phyloP scores from a whole-genome alignment of 2,329 filamentous ascomycete species.

The Verticillium klebahnii region DNA sequence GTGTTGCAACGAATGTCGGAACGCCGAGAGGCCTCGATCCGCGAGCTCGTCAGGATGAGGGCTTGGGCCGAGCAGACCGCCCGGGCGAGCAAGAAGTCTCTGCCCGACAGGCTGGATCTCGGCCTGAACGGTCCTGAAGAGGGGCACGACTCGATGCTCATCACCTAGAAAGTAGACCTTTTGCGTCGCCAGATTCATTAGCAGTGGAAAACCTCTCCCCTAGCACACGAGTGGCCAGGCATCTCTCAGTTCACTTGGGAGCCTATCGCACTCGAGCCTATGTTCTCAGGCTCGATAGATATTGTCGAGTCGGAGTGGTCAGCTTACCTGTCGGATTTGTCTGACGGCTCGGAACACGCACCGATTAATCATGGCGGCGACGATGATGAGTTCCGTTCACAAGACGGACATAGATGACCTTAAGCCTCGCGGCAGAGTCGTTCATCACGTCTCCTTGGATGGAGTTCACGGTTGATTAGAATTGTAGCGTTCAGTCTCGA shows the following conservation, averaged over 20 bases:
- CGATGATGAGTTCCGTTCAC: too few relatives aligned
- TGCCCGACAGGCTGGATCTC: constrained; percentile 35
- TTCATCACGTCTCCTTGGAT: not conserved
- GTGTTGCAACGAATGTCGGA: constrained; percentile 71
- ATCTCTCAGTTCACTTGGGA: too few relatives aligned
- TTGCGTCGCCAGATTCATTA: not conserved
- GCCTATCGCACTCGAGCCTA: too few relatives aligned
- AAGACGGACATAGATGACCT: too few relatives aligned
- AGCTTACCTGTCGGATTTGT: too few relatives aligned
- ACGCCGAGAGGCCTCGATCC: constrained; percentile 74
- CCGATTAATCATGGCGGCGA: too few relatives aligned
- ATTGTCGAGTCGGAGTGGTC: too few relatives aligned
- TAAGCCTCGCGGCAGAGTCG: too few relatives aligned
- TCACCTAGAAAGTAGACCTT: constrained; percentile 7
- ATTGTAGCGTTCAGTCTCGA: not conserved
- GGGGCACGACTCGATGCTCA: constrained; percentile 10
- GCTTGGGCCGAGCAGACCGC: constrained; percentile 76
- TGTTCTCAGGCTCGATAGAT: too few relatives aligned
- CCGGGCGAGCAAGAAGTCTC: constrained; percentile 32
- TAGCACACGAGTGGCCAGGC: too few relatives aligned
- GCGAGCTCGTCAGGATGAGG: constrained; percentile 74
- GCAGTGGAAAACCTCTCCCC: not conserved
- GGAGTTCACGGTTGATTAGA: not conserved
- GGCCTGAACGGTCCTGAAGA: constrained; percentile 26
- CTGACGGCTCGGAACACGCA: too few relatives aligned